Evolutionary conservation across 495 filamentous ascomycete genomes (phyloP).

Genomic region (Annulohypoxylon moriforme): DNA sequence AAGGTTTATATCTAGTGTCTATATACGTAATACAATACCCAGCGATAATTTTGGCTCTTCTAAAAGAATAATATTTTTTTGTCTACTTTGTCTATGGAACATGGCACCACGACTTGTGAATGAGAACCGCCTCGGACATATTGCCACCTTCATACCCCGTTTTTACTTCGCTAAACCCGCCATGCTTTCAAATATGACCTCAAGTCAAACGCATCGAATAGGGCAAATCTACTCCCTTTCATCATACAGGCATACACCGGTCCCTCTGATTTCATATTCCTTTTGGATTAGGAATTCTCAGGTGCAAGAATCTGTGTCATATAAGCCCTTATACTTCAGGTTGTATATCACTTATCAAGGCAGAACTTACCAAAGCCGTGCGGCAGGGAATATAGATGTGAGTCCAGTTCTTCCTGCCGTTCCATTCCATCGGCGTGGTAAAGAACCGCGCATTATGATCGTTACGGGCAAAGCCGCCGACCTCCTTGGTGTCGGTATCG

Average conservation of each 20-base stretch:
- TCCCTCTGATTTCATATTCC: neutral
- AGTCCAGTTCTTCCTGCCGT: slow-evolving; percentile 84
- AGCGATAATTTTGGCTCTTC: neutral
- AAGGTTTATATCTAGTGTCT: neutral
- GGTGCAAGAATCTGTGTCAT: slow-evolving; percentile 42
- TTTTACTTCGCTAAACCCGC: slow-evolving; percentile 9
- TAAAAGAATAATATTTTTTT: slow-evolving; percentile 11
- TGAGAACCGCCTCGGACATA: neutral
- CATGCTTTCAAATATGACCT: slow-evolving; percentile 1
- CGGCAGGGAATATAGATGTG: slow-evolving; percentile 92
- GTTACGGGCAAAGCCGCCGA: slow-evolving; percentile 83
- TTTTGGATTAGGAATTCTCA: slow-evolving; percentile 23
- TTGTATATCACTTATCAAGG: neutral
- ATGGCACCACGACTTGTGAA: slow-evolving; percentile 5
- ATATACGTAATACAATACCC: slow-evolving; percentile 4
- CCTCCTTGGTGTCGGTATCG: slow-evolving; percentile 79
- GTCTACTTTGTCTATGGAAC: slow-evolving; percentile 19
- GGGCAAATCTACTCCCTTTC: neutral
- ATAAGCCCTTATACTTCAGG: slow-evolving; percentile 10
- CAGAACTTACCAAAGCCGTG: slow-evolving; percentile 80
- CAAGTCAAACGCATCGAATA: neutral
- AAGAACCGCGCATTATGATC: slow-evolving; percentile 85
- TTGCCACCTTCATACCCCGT: slow-evolving; percentile 11
- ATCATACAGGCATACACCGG: neutral
- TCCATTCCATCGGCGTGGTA: slow-evolving; percentile 90